phyloP scores from a whole-genome alignment of 257 asterid genomes.

The Solanum gandarillasii region DNA sequence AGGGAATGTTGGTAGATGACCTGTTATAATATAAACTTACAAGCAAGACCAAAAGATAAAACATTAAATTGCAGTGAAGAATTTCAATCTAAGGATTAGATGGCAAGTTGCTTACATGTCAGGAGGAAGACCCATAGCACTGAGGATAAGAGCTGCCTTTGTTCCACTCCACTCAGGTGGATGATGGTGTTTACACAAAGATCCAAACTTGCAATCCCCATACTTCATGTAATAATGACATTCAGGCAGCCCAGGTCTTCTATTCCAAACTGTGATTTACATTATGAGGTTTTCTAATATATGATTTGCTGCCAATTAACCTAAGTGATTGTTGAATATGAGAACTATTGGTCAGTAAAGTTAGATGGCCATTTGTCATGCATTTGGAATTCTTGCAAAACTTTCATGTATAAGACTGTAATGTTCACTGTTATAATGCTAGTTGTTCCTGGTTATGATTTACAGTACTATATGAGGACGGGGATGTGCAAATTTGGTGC shows the following conservation, averaged over 20 bases:
- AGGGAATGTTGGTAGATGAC: not conserved
- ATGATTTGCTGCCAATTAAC: not conserved
- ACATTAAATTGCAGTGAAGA: not conserved
- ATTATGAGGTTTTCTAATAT: not conserved
- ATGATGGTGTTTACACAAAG: slow-evolving; percentile 62
- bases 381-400: not conserved
- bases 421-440: not conserved
- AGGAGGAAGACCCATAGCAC: slow-evolving; percentile 4
- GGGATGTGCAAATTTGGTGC: slow-evolving; percentile 66
- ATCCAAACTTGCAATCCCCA: slow-evolving; percentile 58
- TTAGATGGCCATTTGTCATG: not conserved
- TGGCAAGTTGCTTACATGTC: slow-evolving; percentile 5
- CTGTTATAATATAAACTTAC: not conserved
- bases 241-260: slow-evolving; percentile 60
- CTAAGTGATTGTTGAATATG: not conserved
- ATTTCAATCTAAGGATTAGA: not conserved
- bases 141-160: slow-evolving; percentile 15
- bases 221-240: slow-evolving; percentile 60
- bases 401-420: not conserved
- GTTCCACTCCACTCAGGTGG: slow-evolving; percentile 49
- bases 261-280: not conserved
- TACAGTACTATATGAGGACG: slow-evolving; percentile 62
- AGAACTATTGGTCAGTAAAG: not conserved
- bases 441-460: slow-evolving; percentile 7
- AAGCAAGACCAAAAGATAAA: not conserved